Base-by-base conservation (phyloP, 1,139 yeast genomes). In the Schwanniomyces etchellsii region DNA sequence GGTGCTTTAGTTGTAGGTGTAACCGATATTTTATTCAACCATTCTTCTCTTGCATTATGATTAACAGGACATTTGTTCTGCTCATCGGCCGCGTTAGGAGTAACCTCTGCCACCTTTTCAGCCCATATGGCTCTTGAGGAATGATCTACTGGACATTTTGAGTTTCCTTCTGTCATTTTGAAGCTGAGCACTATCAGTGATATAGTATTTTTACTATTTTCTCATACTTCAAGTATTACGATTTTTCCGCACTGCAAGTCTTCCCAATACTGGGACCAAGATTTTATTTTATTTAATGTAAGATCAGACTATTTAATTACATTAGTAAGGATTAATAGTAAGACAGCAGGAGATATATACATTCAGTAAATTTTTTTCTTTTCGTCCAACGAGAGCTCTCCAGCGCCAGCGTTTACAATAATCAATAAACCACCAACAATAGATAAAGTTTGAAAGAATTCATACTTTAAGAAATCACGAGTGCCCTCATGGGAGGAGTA, bases 391-490 rank as follows among this genome's bases (percentile, higher is more conserved):
- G 96, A 84, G 44, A 89, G 70, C 48, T 85, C 93, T 30, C 98
- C 98, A 26, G 98, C 97, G 42, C 98, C 98, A 5, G 96, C 86
- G 60, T 84, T 86, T 42, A 86, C 96, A 42, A 93, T 84, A 47
- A 91, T 67, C 40, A 91, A 64, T 43, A 91, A 74, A 2, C 97
- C 98, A 33, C 98, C 98, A 35, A 91, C 91, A 55, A 91, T 91
- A 37, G 95, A 82, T 51, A 91, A 70, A 27, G 95, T 86, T 63
- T 91, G 98, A 72, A 85, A 91, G 57, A 85, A 86, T 56, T 88
- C 97, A 57, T 89, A 91, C 55, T 86, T 84, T 55, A 88, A 66
- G 58, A 81, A 85, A 60, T 91, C 98, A 50, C 96, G 78, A 58
- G 81, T 77, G 20, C 93, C 77, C 49, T 82, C 86, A 39, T 70